Base-by-base conservation (phyloP, 1,139 yeast species). In the Kodamaea suecica region DNA sequence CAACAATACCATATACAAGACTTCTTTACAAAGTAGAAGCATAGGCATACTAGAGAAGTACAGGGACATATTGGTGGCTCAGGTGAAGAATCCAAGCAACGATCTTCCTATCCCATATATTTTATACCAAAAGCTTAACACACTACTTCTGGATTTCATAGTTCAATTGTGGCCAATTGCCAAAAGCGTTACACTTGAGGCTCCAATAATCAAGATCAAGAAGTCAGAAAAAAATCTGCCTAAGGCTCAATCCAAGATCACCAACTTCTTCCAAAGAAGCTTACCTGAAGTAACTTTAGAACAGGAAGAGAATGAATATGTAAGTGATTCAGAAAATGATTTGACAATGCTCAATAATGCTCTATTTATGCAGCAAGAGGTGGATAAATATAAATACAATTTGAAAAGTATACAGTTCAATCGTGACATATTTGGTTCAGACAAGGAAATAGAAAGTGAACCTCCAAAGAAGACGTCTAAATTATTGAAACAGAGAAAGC, bases 281-380 rank as follows among this genome's bases (percentile, higher is more conserved):
- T 5, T 23, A 7, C 11, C 6, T 5, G 26, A 6, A 34, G 43
- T 7, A 23, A 23, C n/a, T 30, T 30, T 20, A 14, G 36, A 5
- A 11, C 6, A 6, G 30, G 13, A 8, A 9, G 15, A 19, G 6
- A 6, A n/a, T n/a, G 55, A 50, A 3, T 40, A 46, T 1, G 45
- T 60, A 8, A 56, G 62, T 26, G 64, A 61, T 34, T 61, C 66
- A 1, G 65, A 61, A 28, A 15, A 27, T 7, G 30, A 17, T 13
- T 12, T 13, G 5, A 13, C 28, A 13, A 11, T 25, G 14, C 8
- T 25, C 7, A 14, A 25, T 5, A 11, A 13, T 10, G 7, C 17
- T 12, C 10, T n/a, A 5, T 4, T 5, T 5, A 25, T n/a, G 17
- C 17, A 25, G 14, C 11, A 12, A 23, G 26, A 23, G 13, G 7